These are phyloP conservation scores for Histomonas meleagridis DNA, from an alignment of 208 protist genomes.

Conservation along the genomic window DNA sequence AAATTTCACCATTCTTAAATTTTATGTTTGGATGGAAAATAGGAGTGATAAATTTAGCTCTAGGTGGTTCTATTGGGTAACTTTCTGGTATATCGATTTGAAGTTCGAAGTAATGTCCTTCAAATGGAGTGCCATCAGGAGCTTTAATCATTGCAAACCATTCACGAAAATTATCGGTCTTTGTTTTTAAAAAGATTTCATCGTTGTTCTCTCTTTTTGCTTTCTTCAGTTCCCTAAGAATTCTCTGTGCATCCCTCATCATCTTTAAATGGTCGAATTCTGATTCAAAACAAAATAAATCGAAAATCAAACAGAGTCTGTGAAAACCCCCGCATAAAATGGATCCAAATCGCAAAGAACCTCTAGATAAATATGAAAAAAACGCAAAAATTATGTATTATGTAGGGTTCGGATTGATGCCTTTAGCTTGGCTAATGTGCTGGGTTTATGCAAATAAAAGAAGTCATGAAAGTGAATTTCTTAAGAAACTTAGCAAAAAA, in stretches of 20 bases:
- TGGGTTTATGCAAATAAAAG: neutral
- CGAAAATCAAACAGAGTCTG: too few species aligned
- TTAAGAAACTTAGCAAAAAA: neutral
- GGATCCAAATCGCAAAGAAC: slow-evolving; percentile 5
- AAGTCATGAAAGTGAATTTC: neutral
- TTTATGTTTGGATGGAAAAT: slow-evolving; percentile 37
- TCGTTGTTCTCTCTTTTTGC: neutral
- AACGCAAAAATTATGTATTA: slow-evolving; percentile 2
- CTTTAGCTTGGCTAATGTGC: neutral
- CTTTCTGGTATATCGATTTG: neutral
- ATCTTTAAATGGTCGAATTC: too few species aligned
- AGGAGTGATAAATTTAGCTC: neutral
- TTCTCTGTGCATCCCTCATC: slow-evolving; percentile 4
- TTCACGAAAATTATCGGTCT: neutral
- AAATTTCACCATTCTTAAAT: slow-evolving; percentile 24
- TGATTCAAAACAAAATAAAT: too few species aligned
- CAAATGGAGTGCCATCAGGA: neutral
- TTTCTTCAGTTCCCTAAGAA: neutral
- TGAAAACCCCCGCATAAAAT: too few species aligned
- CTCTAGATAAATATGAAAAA: neutral
- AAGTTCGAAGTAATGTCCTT: neutral
- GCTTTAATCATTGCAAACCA: slow-evolving; percentile 26
- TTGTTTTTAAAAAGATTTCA: neutral
- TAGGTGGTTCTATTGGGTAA: slow-evolving; percentile 22
- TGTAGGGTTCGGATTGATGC: neutral